Base-by-base conservation (phyloP, 352 stramenopile species). In the Phytophthora nicotianae region DNA sequence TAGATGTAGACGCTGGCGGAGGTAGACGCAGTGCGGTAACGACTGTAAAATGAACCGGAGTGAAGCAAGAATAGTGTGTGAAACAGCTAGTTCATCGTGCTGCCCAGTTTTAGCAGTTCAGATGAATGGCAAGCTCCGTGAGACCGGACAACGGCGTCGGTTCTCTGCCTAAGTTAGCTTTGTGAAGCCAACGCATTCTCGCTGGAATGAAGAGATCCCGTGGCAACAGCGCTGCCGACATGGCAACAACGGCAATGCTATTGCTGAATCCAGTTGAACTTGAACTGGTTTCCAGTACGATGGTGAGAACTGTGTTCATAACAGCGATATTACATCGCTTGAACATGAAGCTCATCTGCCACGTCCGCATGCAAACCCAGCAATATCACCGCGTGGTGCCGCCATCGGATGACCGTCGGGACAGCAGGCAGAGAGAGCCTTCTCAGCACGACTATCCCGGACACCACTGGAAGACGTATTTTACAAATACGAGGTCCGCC, bases 261-360 rank as follows among this genome's bases (percentile, higher is more conserved):
- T 32, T 35, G 24, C 49, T 58, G 35, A 64, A 50, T 64, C 52
- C 47, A 58, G 53, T 43, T 43, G 40, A 68, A 58, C 21, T 48
- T 67, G 50, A 56, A 58, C 50, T 58, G 35, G 10, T 47, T 46
- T 60, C 56, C 29, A 48, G 16, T 29, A 43, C 32, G 58, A 65
- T 65, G 20, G 49, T 43, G 29, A 53, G 23, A 20, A 16, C 19
- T 26, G 19, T 23, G 33, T 54, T 54, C 27, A 53, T 29, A 48
- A 50, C 42, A 24, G 21, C 43, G 21, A 19, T n/a, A 26, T 20
- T 56, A 26, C n/a, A n/a, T 49, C 45, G 26, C 53, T 45, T 65
- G 54, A 69, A 50, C 53, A 40, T 65, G 54, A 69, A 50, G 40
- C 19, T 29, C 43, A 48, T 40, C 41, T 57, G 47, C 37, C 60